Evolutionary conservation across 495 filamentous ascomycete species (phyloP), one percentile per base, ranked within the genome.

Genomic region (Sporormia fimetaria): DNA sequence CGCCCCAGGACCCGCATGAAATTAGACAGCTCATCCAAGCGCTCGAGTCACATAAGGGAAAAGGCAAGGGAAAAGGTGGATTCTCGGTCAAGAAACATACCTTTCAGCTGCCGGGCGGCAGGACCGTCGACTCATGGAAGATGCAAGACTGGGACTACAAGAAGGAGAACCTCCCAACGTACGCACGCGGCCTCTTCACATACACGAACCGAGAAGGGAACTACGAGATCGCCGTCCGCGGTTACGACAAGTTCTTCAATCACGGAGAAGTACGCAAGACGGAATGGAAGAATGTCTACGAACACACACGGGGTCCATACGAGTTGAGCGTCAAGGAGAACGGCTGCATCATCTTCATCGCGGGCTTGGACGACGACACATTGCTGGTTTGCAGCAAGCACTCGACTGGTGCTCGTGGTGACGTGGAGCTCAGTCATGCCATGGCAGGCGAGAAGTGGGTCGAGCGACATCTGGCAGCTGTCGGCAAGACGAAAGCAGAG

Each of bases 241-340:
- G 90, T 23, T 98, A 98, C 62, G 92, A 98, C 67, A 98, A 98
- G 63, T 98, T 98, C 67, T 96, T 96, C 75, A 98, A 98, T 55
- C 67, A 81, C 20, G 72, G 71, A 29, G 90, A 98, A 60, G 78
- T 86, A 2, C 56, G 64, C 9, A 69, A 75, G 22, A 96, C 90
- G 1, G 66, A 74, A 41, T 98, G 92, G 90, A 55, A 64, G 11
- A 84, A 83, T 57, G 81, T 98, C 37, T 65, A 80, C 52, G 63
- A 62, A 6, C 71, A 83, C 30, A 96, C 90, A 1, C 65, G 75
- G 45, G 87, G 83, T 1, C 92, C 90, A 0, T 98, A 96, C 51
- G 92, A 98, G 63, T 68, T 96, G 18, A 94, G 84, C 38, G 71
- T 96, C 44, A 98, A 98, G 63, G 90, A 98, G 59, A 98, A 98